Base-by-base conservation (phyloP, 768 basidiomycete species). In the Auricularia sp. region DNA sequence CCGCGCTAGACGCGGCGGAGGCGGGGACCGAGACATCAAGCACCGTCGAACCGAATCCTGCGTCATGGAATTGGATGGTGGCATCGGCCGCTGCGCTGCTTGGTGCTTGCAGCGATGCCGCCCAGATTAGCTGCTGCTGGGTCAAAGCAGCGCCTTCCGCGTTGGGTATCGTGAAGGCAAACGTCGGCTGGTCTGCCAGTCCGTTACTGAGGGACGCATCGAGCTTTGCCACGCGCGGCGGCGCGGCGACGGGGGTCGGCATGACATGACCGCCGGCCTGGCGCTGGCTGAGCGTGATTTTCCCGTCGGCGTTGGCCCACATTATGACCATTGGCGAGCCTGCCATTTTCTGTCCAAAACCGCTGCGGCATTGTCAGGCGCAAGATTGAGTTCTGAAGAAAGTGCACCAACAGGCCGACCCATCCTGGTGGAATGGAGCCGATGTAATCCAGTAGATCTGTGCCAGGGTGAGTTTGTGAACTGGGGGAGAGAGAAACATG, bases 321-420 rank as follows among this genome's bases (percentile, higher is more conserved):
- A 85, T 82, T 36, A 90, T 85, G 65, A 91, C 85, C 87, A 91
- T 89, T 0, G 84, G 81, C 5, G 80, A 76, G 68, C 79, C 75
- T 1, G 77, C 71, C 86, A 88, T 87, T 65, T 73, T 68, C 8
- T 65, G 67, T 29, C 86, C 86, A 69, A 85, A 88, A 3, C 86
- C 86, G 70, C 86, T 88, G 69, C 14, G 69, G 29, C 58, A 61
- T 3, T n/a, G 75, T 74, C 68, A 66, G 73, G 71, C 29, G 29
- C 29, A 29, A 29, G 29, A 29, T 29, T 29, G 66, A 71, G 71
- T 73, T 72, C 62, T 70, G 71, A 66, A 71, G 75, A 77, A 70
- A 71, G 78, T 72, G 78, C 78, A 77, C 70, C 82, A 66, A 85
- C 85, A 86, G 80, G 42, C 76, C 84, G 82, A 86, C 85, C 84